These are phyloP conservation scores for Skeletonema marinoi DNA, from an alignment of 108 stramenopile species.

Conservation along the genomic window DNA sequence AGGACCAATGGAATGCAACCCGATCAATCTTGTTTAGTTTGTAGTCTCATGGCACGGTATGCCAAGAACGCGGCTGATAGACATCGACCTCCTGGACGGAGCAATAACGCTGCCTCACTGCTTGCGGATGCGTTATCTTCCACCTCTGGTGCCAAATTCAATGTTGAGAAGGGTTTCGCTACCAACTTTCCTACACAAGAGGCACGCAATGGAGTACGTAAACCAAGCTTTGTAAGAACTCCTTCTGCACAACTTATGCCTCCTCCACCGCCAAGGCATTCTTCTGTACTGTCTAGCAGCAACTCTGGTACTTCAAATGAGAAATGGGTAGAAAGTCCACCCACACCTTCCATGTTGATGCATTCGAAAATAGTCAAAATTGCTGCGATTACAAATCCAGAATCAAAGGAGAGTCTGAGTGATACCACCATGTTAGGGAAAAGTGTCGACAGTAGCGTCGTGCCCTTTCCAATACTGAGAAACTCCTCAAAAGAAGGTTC, in stretches of 20 bases:
- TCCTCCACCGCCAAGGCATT: constrained; percentile 23
- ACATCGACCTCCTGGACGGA: not conserved
- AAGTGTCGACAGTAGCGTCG: not conserved
- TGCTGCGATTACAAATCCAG: not conserved
- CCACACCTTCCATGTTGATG: not conserved
- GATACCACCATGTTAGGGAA: not conserved
- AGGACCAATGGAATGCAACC: not conserved
- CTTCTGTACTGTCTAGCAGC: not conserved
- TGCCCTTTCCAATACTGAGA: not conserved
- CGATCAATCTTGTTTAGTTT: constrained; percentile 41
- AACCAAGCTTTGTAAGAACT: constrained; percentile 1
- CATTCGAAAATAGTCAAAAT: not conserved
- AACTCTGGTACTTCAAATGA: not conserved
- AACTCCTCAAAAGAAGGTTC: not conserved
- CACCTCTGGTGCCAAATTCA: constrained; percentile 8
- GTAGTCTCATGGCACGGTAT: constrained; percentile 45
- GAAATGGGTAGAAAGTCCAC: not conserved
- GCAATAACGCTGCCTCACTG: not conserved
- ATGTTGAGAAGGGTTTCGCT: constrained; percentile 14
- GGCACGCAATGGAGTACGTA: not conserved
- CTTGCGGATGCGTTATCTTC: not conserved
- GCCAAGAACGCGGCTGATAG: constrained; percentile 30
- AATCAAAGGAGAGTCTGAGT: not conserved
- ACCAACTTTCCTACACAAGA: not conserved
- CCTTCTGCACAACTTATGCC: constrained; percentile 24